Base-by-base conservation (phyloP, 2,329 filamentous ascomycete genomes). In the Paecilomyces dactylethromorphus region DNA sequence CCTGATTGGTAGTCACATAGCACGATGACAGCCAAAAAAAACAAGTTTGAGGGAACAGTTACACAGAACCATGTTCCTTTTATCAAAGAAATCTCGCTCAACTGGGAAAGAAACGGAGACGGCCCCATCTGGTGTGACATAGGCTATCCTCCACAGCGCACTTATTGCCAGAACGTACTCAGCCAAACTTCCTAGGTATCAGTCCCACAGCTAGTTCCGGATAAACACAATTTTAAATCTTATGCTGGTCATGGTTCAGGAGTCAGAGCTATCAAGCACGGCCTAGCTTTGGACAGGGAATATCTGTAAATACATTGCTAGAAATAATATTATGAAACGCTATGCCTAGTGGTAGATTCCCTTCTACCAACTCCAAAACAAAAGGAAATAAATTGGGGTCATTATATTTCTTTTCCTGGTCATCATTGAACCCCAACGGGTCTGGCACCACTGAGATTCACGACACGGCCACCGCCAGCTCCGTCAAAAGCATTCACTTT, bases 361-460 rank as follows among this genome's bases (percentile, higher is more conserved):
- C 39, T 18, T 45, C 39, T 18, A 45, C 15, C 15, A 45, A 45
- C 39, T n/a, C 39, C 39, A 18, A 45, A 18, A 18, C 3, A 26
- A 26, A 26, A 26, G 3, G 5, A 26, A 26, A 26, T 29, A 29
- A 29, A 29, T 2, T 45, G 10, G 5, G 39, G 18, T 7, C n/a
- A 45, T 45, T 45, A 5, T 8, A 18, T 45, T 18, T 10, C 39
- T n/a, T 10, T 45, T 18, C 39, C 39, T 8, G 18, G 35, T 8
- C 39, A 12, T 65, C 57, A 72, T 59, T 70, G 69, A 4, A 68
- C 62, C 7, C 79, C 79, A n/a, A 78, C 79, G 10, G 82, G 78
- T 62, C 81, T 79, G 22, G 81, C 82, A 3, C 82, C 82, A 56
- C 76, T 79, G 59, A 87, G 68, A 67, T 84, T 83, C 3, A 87